A percentile compares a stretch with the other conserved stretches of the same genome.
These are phyloP conservation scores for Fusarium sp. DNA, from an alignment of 2,329 filamentous ascomycete species.

Conservation along the genomic window DNA sequence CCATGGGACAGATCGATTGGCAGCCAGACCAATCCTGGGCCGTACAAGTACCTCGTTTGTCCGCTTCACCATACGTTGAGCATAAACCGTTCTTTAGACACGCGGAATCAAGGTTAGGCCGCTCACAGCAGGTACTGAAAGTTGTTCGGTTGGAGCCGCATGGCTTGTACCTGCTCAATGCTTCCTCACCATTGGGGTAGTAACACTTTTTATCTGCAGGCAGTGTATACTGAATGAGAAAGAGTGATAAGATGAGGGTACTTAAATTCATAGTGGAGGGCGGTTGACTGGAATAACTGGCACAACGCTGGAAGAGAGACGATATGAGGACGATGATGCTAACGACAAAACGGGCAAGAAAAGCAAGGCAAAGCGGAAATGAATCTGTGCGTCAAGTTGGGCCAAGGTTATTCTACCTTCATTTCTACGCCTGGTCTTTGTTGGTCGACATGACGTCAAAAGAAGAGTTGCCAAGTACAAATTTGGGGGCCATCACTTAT, in stretches of 20 bases:
- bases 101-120: fast-evolving
- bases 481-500: not conserved
- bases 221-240: not conserved
- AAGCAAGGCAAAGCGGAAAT: not conserved
- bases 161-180: not conserved
- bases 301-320: not conserved
- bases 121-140: not conserved
- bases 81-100: not conserved
- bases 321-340: not conserved
- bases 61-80: not conserved
- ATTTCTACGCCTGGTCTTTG: not conserved
- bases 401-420: not conserved
- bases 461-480: not conserved
- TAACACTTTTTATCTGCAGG: not conserved
- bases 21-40: not conserved
- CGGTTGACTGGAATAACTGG: not conserved
- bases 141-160: not conserved
- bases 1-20: not conserved
- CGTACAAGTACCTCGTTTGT: not conserved
- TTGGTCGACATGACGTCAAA: not conserved
- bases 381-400: not conserved
- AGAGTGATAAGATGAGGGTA: not conserved
- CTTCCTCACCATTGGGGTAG: not conserved
- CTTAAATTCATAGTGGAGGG: not conserved
- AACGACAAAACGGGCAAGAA: not conserved